Conservation (phyloP, 176 grass and related monocot genomes). For the Alloteropsis semialata region DNA sequence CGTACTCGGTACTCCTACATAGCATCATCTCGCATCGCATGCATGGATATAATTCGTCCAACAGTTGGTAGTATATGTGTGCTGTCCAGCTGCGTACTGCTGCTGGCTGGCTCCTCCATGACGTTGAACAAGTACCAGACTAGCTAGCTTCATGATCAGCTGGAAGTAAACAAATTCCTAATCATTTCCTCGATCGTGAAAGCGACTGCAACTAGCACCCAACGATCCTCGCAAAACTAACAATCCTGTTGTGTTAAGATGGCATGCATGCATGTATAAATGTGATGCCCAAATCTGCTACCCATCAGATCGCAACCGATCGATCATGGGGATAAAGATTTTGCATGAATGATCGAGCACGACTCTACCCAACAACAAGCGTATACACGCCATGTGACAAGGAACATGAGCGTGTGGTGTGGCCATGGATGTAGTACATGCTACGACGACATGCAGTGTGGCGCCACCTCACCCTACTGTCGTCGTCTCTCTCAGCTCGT, state of each 20-base stretch:
- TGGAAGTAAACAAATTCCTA: background rate
- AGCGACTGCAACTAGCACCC: background rate
- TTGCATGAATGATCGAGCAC: too few relatives aligned
- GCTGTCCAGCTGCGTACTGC: too few relatives aligned
- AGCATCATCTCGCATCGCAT: background rate
- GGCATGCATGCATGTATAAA: background rate
- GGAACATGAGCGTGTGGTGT: background rate
- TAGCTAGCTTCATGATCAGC: background rate
- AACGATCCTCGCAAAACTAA: background rate
- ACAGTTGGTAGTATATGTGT: background rate
- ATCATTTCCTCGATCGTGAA: background rate
- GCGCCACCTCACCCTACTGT: background rate
- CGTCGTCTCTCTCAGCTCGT: too few relatives aligned
- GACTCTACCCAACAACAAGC: background rate
- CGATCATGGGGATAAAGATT: too few relatives aligned
- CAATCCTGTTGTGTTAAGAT: background rate
- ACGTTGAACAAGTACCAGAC: conserved; percentile 25
- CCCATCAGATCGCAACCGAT: background rate
- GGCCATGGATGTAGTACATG: background rate
- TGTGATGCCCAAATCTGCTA: background rate
- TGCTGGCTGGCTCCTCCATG: background rate
- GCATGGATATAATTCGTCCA: background rate
- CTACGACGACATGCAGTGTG: background rate
- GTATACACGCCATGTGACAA: conserved; percentile 28
- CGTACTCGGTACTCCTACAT: too few relatives aligned